Base-by-base conservation (phyloP, 257 asterid species). In the Agastache rugosa region DNA sequence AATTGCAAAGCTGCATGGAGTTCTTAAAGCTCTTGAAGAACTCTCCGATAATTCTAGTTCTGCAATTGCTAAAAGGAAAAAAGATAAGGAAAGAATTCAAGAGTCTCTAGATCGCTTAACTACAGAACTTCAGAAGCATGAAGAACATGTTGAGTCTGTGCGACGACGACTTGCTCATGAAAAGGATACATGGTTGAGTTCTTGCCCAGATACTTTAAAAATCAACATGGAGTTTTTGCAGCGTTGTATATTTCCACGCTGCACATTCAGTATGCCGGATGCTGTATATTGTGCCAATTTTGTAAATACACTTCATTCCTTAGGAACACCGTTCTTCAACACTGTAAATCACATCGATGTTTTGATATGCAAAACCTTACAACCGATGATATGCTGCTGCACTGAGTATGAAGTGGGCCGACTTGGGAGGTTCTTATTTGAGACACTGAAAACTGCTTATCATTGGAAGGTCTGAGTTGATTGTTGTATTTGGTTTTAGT, bases 341-440 rank as follows among this genome's bases (percentile, higher is more conserved):
- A 95, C 99, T 3, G 99, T 95, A 72, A 95, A 95, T 85, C 99
- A 95, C 87, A 89, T 95, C 63, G 99, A 95, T 68, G 98, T 89
- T 75, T 84, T 95, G 85, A 95, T 95, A 83, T 95, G 99, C 82
- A 95, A 95, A 86, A 95, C 99, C 44, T 74, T 95, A 68, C 99
- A 95, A 90, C 99, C 99, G 10, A 95, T 92, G 97, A 95, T 95
- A 83, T 95, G 98, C 83, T 92, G 99, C 87, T 90, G 99, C 91
- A 92, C 99, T 3, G 99, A 95, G 90, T 95, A 89, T 88, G 99
- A 95, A 87, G 99, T 80, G 63, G 97, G 97, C 72, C 97, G 99
- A 77, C 93, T 95, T 20, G 98, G 98, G 71, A 90, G 91, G 81
- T 95, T 95, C 83, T 82, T 95, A 22, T 92, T 75, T 72, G 99